These are phyloP conservation scores for Rubus parviflorus DNA, from an alignment of 306 rosid genomes.

Conservation along the genomic window DNA sequence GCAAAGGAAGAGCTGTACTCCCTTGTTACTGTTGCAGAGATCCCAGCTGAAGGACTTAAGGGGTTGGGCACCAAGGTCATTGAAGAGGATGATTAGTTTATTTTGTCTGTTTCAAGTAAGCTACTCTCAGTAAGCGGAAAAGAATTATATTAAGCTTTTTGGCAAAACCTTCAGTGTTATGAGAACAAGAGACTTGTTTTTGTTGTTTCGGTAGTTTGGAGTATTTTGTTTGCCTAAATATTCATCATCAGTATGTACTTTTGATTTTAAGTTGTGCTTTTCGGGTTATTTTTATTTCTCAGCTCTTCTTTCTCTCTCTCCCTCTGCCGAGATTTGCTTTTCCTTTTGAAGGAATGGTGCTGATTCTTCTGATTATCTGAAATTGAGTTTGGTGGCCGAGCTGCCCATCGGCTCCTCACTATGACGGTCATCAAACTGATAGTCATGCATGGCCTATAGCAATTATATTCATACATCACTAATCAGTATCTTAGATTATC, in stretches of 20 bases:
- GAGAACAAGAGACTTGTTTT: conserved; percentile 12
- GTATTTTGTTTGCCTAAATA: conserved; percentile 18
- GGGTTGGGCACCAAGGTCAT: conserved; percentile 88
- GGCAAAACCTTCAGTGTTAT: conserved; percentile 13
- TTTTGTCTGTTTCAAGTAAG: conserved; percentile 18
- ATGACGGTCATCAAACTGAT: too few relatives aligned
- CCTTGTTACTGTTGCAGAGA: conserved; percentile 84
- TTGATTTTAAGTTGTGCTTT: background rate
- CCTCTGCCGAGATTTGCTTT: background rate
- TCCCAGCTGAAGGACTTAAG: conserved; percentile 76
- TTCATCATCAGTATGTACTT: background rate
- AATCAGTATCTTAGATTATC: too few relatives aligned
- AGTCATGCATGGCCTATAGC: too few relatives aligned
- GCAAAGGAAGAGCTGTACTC: conserved; percentile 96
- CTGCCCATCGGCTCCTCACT: too few relatives aligned
- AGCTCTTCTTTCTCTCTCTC: background rate
- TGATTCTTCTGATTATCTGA: too few relatives aligned
- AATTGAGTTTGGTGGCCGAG: too few relatives aligned
- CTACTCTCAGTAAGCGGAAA: conserved; percentile 11
- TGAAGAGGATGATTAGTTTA: conserved; percentile 77
- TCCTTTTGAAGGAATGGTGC: too few relatives aligned
- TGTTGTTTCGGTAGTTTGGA: conserved; percentile 22
- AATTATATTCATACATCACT: too few relatives aligned
- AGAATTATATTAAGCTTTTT: conserved; percentile 26
- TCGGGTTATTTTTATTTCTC: background rate